A percentile compares a stretch with the other conserved stretches of the same genome.
Evolutionary conservation across 176 grass and related monocot genomes (phyloP).

Genomic region (Microstegium vimineum): DNA sequence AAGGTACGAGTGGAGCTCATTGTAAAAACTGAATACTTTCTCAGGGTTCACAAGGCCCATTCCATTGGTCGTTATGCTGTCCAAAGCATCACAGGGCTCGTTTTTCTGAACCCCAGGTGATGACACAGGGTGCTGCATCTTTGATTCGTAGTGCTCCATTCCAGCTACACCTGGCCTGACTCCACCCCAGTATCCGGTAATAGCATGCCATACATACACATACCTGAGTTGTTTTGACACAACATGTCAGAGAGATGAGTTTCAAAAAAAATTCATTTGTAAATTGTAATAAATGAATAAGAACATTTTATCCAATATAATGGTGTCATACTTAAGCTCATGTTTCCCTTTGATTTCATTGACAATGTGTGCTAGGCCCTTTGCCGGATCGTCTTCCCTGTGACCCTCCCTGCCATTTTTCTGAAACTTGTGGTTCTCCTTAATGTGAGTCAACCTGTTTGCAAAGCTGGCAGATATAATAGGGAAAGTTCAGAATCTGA

Average conservation of each 20-base stretch:
- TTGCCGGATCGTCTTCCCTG: slow-evolving; percentile 55
- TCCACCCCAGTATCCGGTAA: slow-evolving; percentile 90
- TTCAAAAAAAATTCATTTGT: not conserved
- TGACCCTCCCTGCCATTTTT: slow-evolving; percentile 58
- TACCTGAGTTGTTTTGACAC: slow-evolving; percentile 36
- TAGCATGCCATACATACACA: slow-evolving; percentile 82
- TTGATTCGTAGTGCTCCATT: slow-evolving; percentile 70
- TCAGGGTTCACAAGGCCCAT: slow-evolving; percentile 81
- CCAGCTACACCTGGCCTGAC: slow-evolving; percentile 38
- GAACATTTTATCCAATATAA: not conserved
- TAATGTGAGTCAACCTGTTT: slow-evolving; percentile 78
- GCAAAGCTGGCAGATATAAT: slow-evolving; percentile 59
- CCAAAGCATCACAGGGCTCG: slow-evolving; percentile 42
- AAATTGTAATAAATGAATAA: not conserved
- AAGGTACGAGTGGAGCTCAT: too few species aligned
- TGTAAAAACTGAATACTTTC: slow-evolving; percentile 27
- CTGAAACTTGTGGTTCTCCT: slow-evolving; percentile 90
- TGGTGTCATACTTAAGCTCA: slow-evolving; percentile 48
- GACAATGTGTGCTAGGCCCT: slow-evolving; percentile 57
- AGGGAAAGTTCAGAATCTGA: not conserved
- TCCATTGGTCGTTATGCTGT: slow-evolving; percentile 59
- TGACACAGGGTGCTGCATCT: slow-evolving; percentile 57
- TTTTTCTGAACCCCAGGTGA: slow-evolving; percentile 58
- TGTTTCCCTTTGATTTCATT: slow-evolving; percentile 68
- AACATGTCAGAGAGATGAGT: not conserved